phyloP scores from a whole-genome alignment of 2,329 filamentous ascomycete species.

The Colletotrichum simmondsii region DNA sequence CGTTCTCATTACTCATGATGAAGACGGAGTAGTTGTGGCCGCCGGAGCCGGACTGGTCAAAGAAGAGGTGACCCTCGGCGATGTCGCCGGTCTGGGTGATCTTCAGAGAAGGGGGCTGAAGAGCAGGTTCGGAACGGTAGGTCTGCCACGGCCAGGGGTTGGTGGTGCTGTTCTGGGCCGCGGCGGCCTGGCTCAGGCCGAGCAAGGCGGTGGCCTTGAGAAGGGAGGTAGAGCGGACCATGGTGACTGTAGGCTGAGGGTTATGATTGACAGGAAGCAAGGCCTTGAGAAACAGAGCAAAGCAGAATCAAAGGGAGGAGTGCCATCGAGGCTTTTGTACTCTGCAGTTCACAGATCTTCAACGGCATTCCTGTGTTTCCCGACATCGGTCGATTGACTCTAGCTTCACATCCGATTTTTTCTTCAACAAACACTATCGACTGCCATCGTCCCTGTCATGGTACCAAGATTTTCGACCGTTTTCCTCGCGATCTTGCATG shows the following conservation, averaged over 20 bases:
- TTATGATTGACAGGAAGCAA: background rate
- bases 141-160: conserved; percentile 24
- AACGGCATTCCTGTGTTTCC: background rate
- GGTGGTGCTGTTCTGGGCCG: conserved; percentile 11
- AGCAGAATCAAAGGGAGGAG: background rate
- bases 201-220: background rate
- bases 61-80: conserved; percentile 41
- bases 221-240: background rate
- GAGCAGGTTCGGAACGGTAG: conserved; percentile 19
- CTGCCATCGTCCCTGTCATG: background rate
- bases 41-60: conserved; percentile 36
- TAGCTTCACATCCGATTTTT: background rate
- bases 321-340: background rate
- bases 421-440: background rate
- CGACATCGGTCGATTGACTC: conserved; percentile 3
- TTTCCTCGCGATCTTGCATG: background rate
- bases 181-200: background rate
- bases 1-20: conserved; percentile 42
- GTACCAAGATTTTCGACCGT: too few relatives aligned
- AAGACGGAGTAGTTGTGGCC: conserved; percentile 29
- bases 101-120: conserved; percentile 18
- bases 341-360: background rate
- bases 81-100: conserved; percentile 31
- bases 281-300: background rate
- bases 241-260: background rate